Percentiles rank a stretch among this genome's conserved stretches.
Conservation (phyloP, 352 stramenopile species). For the Phytophthora megakarya region DNA sequence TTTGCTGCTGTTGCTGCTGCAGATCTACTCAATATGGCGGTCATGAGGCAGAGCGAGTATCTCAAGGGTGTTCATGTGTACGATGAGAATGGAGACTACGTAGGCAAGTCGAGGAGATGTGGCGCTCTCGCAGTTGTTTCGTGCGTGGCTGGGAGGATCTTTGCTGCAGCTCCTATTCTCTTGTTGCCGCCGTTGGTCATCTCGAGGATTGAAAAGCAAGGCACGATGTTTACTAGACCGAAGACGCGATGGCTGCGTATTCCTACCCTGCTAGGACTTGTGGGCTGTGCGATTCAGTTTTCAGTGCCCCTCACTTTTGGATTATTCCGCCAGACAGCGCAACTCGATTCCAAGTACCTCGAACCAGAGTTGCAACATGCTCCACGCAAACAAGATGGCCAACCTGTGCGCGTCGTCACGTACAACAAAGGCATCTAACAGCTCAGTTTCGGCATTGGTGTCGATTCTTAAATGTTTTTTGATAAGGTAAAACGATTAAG, state of each 20-base stretch:
- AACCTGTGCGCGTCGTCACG: slow-evolving; percentile 64
- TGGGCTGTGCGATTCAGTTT: slow-evolving; percentile 82
- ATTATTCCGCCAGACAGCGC: slow-evolving; percentile 83
- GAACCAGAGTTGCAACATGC: slow-evolving; percentile 61
- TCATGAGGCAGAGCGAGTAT: slow-evolving; percentile 89
- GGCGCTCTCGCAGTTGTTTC: slow-evolving; percentile 75
- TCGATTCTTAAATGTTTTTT: too few relatives aligned
- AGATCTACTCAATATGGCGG: slow-evolving; percentile 83
- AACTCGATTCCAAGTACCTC: slow-evolving; percentile 63
- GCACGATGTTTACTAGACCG: slow-evolving; percentile 34
- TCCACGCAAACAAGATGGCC: slow-evolving; percentile 47
- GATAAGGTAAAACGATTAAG: too few relatives aligned
- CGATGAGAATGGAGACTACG: slow-evolving; percentile 76
- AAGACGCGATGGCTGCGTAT: slow-evolving; percentile 58
- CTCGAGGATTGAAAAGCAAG: slow-evolving; percentile 53
- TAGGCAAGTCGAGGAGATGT: slow-evolving; percentile 78
- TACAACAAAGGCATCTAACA: slow-evolving; percentile 84
- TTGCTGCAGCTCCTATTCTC: slow-evolving; percentile 82
- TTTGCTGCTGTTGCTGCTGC: slow-evolving; percentile 84
- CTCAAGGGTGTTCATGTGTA: slow-evolving; percentile 80
- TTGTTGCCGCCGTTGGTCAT: slow-evolving; percentile 74
- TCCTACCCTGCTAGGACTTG: slow-evolving; percentile 68
- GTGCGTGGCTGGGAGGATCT: slow-evolving; percentile 77
- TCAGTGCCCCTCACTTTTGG: slow-evolving; percentile 87
- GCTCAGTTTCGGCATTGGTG: too few relatives aligned